A percentile compares a stretch with the other conserved stretches of the same genome.
phyloP scores from a whole-genome alignment of 2,329 filamentous ascomycete genomes.

The Tolypocladium pustulatum region DNA sequence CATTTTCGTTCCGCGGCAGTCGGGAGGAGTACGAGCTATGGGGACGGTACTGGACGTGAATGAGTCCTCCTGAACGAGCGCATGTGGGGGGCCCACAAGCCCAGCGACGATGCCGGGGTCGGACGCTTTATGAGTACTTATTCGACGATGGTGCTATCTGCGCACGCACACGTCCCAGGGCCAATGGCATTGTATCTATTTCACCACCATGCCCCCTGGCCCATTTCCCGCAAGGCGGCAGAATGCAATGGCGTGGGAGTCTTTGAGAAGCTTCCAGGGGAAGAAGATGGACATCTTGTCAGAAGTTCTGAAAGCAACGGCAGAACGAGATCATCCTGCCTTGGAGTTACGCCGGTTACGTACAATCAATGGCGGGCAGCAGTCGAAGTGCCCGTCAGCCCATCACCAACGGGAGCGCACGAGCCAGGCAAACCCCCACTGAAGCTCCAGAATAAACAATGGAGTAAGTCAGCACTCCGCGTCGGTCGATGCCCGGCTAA shows the following conservation, averaged over 20 bases:
- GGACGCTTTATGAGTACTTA: neutral
- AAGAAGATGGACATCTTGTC: neutral
- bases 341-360: neutral
- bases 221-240: neutral
- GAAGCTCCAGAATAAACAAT: neutral
- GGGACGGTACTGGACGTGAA: constrained; percentile 65
- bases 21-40: constrained; percentile 61
- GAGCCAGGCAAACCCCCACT: neutral
- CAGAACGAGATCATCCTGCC: neutral
- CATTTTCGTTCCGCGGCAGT: constrained; percentile 66
- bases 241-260: neutral
- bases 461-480: neutral
- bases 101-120: too few relatives aligned
- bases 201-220: neutral
- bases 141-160: neutral
- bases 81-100: neutral
- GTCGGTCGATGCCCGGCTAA: neutral
- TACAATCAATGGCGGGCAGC: neutral
- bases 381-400: neutral
- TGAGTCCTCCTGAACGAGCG: neutral
- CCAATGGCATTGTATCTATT: neutral
- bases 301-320: neutral
- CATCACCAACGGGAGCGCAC: neutral
- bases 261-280: neutral
- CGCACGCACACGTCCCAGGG: neutral